phyloP scores from a whole-genome alignment of 257 asterid species.

The Ocimum tenuiflorum region DNA sequence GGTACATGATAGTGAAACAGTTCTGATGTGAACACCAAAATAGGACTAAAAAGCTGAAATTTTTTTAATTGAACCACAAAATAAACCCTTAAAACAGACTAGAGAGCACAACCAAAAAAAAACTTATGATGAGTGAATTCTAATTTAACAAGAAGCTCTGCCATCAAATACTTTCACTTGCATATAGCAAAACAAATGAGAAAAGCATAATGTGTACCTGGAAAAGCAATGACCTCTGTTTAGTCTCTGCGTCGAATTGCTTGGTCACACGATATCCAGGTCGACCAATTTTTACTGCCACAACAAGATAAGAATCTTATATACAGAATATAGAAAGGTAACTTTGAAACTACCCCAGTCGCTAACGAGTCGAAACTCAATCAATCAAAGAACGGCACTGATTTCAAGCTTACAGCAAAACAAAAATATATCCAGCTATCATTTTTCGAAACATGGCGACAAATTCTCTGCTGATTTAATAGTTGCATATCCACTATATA shows the following conservation, averaged over 20 bases:
- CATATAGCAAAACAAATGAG: neutral
- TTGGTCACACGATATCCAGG: conserved; percentile 98
- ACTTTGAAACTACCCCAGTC: neutral
- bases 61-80: neutral
- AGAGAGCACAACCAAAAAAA: neutral
- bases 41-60: neutral
- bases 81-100: neutral
- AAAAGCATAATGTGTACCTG: conserved; percentile 40
- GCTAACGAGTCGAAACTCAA: neutral
- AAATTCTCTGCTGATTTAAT: neutral
- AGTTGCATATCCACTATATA: neutral
- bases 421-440: neutral
- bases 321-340: neutral
- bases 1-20: neutral
- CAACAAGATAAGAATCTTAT: neutral
- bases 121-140: neutral
- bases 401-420: conserved; percentile 1
- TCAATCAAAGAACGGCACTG: neutral
- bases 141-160: neutral
- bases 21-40: neutral
- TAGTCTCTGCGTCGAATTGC: conserved; percentile 85
- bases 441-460: neutral
- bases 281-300: conserved; percentile 89
- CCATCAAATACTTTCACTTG: neutral
- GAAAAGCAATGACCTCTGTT: conserved; percentile 91